A percentile compares a stretch with the other conserved stretches of the same genome.
Conservation (phyloP, 78 protist genomes). For the Dictyostelium brefeldianum region DNA sequence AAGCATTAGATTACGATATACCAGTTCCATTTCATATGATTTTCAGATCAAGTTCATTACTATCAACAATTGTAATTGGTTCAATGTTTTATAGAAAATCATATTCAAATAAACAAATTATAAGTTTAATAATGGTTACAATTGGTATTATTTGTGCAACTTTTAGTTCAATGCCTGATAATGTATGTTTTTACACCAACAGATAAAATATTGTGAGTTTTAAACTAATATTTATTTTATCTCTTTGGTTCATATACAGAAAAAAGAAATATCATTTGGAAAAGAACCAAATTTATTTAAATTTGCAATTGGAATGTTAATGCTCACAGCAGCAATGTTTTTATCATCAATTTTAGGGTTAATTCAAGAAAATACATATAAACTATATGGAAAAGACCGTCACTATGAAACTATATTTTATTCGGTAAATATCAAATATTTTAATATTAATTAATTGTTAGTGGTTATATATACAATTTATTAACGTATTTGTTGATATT, state of each 20-base stretch:
- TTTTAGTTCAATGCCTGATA: slow-evolving; percentile 48
- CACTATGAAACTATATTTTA: slow-evolving; percentile 64
- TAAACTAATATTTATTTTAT: neutral
- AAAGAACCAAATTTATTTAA: neutral
- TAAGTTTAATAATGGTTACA: slow-evolving; percentile 63
- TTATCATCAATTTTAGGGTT: slow-evolving; percentile 67
- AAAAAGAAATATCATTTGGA: slow-evolving; percentile 14
- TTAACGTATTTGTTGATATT: too few relatives aligned
- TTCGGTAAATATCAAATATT: slow-evolving; percentile 65
- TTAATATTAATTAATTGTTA: too few relatives aligned
- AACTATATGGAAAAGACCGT: slow-evolving; percentile 56
- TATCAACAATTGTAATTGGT: slow-evolving; percentile 71
- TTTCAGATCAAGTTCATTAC: slow-evolving; percentile 71
- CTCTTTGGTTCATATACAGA: neutral
- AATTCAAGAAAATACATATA: slow-evolving; percentile 72
- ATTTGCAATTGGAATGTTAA: slow-evolving; percentile 56
- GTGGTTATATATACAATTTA: too few relatives aligned
- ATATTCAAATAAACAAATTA: slow-evolving; percentile 35
- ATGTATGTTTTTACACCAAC: slow-evolving; percentile 16
- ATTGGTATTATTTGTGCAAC: slow-evolving; percentile 72
- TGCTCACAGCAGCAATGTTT: slow-evolving; percentile 80
- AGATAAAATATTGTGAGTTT: neutral
- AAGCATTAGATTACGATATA: slow-evolving; percentile 65
- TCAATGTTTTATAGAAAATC: slow-evolving; percentile 16
- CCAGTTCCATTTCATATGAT: slow-evolving; percentile 85